A percentile compares a stretch with the other conserved stretches of the same genome.
Evolutionary conservation across 73 alveolate species (phyloP).

Genomic region (Diophrys appendiculata): DNA sequence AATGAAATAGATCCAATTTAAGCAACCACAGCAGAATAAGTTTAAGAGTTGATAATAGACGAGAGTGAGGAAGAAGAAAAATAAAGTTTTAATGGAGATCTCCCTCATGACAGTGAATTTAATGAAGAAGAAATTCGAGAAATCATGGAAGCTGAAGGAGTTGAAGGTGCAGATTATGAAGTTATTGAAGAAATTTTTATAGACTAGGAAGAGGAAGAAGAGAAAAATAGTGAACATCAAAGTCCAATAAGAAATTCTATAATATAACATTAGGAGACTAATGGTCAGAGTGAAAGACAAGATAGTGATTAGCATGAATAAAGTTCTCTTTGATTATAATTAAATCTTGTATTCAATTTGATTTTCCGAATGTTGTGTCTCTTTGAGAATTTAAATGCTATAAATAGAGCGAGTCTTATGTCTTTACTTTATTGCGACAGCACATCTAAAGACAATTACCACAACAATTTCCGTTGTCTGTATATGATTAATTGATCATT

Average conservation of each 20-base stretch:
- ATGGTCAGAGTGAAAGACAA: background rate
- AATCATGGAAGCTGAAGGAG: constrained; percentile 4
- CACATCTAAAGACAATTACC: constrained; percentile 25
- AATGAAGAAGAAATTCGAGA: too few relatives aligned
- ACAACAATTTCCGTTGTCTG: background rate
- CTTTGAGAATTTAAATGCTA: background rate
- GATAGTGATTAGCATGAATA: background rate
- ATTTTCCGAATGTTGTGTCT: background rate
- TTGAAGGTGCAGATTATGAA: background rate
- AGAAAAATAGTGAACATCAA: background rate
- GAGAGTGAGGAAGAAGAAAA: too few relatives aligned
- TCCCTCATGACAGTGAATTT: too few relatives aligned
- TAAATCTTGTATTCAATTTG: background rate
- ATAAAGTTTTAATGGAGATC: too few relatives aligned
- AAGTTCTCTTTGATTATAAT: background rate
- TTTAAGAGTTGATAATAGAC: too few relatives aligned
- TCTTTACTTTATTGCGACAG: constrained; percentile 15
- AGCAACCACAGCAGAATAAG: too few relatives aligned
- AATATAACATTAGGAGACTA: too few relatives aligned
- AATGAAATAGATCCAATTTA: too few relatives aligned
- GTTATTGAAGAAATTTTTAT: background rate
- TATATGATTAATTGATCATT: background rate
- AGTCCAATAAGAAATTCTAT: background rate
- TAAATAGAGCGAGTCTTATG: background rate
- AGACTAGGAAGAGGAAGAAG: background rate